Conservation (phyloP, 2,329 filamentous ascomycete genomes). For the Didymella keratinophila region DNA sequence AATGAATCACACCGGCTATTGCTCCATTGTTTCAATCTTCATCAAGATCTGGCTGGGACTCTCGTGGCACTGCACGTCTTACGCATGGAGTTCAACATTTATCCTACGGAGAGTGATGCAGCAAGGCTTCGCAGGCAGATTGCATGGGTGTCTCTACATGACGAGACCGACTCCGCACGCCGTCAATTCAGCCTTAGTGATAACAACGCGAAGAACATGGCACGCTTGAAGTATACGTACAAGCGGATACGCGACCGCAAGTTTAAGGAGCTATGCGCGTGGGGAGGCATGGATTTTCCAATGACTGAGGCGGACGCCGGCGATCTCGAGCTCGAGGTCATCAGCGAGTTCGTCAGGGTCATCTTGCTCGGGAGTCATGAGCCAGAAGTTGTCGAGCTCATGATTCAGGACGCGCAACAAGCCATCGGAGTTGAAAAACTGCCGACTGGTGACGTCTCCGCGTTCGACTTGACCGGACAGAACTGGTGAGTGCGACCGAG, state of each 20-base stretch:
- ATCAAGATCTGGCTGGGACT: constrained; percentile 43
- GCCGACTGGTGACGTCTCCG: constrained; percentile 39
- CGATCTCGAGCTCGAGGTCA: constrained; percentile 36
- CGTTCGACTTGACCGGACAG: not conserved
- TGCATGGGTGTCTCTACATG: constrained; percentile 39
- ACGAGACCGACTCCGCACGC: constrained; percentile 16
- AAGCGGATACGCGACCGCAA: constrained; percentile 30
- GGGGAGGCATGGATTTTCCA: not conserved
- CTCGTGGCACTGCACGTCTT: constrained; percentile 47
- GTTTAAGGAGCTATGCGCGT: constrained; percentile 26
- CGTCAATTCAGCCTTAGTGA: constrained; percentile 25
- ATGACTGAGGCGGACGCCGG: constrained; percentile 27
- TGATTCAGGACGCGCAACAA: constrained; percentile 40
- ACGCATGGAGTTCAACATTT: constrained; percentile 34
- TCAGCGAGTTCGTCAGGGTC: constrained; percentile 46
- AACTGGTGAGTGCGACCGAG: not conserved
- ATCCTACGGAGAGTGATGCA: constrained; percentile 31
- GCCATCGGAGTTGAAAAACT: constrained; percentile 38
- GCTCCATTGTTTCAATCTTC: constrained; percentile 48
- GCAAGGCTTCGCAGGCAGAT: constrained; percentile 36
- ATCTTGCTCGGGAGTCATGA: constrained; percentile 34
- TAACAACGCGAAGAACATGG: constrained; percentile 26
- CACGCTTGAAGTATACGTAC: constrained; percentile 22
- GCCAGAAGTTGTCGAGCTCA: constrained; percentile 37
- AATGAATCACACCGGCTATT: constrained; percentile 39